Conservation (phyloP, 2,329 filamentous ascomycete genomes). For the Trichoderma citrinoviride region DNA sequence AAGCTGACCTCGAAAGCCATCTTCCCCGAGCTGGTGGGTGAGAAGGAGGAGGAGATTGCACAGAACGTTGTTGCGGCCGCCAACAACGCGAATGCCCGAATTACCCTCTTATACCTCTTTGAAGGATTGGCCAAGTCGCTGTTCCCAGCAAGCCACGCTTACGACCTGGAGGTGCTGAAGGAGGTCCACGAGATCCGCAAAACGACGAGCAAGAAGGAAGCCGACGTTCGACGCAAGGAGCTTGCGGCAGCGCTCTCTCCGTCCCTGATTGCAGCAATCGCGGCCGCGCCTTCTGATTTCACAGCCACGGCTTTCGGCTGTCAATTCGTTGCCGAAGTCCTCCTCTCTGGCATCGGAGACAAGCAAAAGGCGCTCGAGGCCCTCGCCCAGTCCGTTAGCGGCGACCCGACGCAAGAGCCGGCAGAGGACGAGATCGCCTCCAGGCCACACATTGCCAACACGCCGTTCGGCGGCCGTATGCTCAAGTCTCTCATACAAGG, state of each 20-base stretch:
- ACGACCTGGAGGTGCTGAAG: slow-evolving; percentile 67
- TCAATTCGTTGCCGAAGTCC: slow-evolving; percentile 78
- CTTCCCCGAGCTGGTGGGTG: slow-evolving; percentile 79
- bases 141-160: slow-evolving; percentile 60
- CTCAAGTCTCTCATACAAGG: slow-evolving; percentile 89
- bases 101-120: slow-evolving; percentile 77
- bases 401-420: slow-evolving; percentile 48
- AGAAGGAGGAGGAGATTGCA: slow-evolving; percentile 59
- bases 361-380: slow-evolving; percentile 73
- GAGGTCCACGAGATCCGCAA: slow-evolving; percentile 78
- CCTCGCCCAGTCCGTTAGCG: slow-evolving; percentile 60
- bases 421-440: slow-evolving; percentile 42
- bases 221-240: slow-evolving; percentile 71
- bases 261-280: slow-evolving; percentile 70
- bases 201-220: slow-evolving; percentile 89
- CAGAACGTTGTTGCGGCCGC: slow-evolving; percentile 63
- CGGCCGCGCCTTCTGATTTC: slow-evolving; percentile 64
- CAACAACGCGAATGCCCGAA: slow-evolving; percentile 63
- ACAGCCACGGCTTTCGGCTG: slow-evolving; percentile 77
- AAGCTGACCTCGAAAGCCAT: slow-evolving; percentile 82
- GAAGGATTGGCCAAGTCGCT: slow-evolving; percentile 62
- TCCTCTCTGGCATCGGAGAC: slow-evolving; percentile 73
- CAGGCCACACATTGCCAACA: slow-evolving; percentile 57
- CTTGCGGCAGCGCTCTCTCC: slow-evolving; percentile 72
- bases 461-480: slow-evolving; percentile 70